These are phyloP conservation scores for Fusarium sp. DNA, from an alignment of 2,329 filamentous ascomycete genomes.

Conservation along the genomic window DNA sequence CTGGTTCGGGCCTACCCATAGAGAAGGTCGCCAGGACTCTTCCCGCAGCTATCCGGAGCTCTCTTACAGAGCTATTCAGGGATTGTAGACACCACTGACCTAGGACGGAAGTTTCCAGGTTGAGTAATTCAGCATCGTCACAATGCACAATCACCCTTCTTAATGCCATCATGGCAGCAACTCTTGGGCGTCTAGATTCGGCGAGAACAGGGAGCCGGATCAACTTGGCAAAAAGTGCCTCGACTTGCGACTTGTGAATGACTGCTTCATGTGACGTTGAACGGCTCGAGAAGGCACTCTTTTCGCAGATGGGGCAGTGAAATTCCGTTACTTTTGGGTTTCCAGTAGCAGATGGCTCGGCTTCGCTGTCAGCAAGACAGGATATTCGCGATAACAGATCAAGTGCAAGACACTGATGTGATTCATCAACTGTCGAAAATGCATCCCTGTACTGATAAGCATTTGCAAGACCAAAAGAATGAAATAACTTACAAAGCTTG, in stretches of 20 bases:
- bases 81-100: constrained; percentile 88
- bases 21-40: constrained; percentile 78
- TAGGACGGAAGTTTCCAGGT: constrained; percentile 76
- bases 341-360: constrained; percentile 2
- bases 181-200: constrained; percentile 72
- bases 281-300: constrained; percentile 6
- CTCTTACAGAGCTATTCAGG: constrained; percentile 85
- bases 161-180: constrained; percentile 80
- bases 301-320: constrained; percentile 50
- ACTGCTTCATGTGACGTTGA: constrained; percentile 20
- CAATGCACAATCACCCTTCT: constrained; percentile 79
- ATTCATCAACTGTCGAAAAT: constrained; percentile 64
- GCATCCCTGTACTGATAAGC: constrained; percentile 52
- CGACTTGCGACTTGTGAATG: constrained; percentile 55
- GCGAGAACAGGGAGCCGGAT: constrained; percentile 62
- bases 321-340: constrained; percentile 3
- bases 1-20: constrained; percentile 46
- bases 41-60: constrained; percentile 86
- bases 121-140: constrained; percentile 69
- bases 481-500: constrained; percentile 63
- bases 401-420: constrained; percentile 67
- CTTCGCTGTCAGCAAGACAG: constrained; percentile 44
- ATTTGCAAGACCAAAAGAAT: not conserved
- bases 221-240: constrained; percentile 63
- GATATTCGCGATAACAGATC: constrained; percentile 68